phyloP scores from a whole-genome alignment of 2,329 filamentous ascomycete genomes.

The Penicillium sp. region DNA sequence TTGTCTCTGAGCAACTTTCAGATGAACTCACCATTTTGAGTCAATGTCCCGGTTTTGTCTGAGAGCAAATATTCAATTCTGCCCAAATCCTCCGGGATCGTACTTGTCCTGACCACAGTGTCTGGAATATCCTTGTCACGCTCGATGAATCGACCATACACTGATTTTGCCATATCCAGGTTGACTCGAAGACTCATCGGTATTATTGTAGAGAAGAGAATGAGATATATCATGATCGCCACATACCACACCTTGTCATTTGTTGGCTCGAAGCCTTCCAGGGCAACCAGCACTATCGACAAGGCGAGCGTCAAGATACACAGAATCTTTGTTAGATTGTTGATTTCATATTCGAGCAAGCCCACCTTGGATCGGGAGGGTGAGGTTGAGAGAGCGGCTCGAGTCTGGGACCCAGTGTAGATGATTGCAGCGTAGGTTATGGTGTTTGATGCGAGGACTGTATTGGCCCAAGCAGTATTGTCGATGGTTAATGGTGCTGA shows the following conservation, averaged over 20 bases:
- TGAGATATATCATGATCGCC: constrained; percentile 95
- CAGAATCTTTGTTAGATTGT: constrained; percentile 92
- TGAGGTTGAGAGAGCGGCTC: constrained; percentile 88
- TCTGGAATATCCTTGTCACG: constrained; percentile 83
- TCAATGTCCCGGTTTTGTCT: constrained; percentile 97
- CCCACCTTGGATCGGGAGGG: constrained; percentile 91
- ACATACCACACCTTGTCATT: constrained; percentile 73
- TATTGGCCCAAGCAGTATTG: constrained; percentile 98
- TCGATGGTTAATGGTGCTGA: constrained; percentile 83
- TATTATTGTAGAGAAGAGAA: constrained; percentile 98
- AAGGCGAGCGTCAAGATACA: constrained; percentile 83
- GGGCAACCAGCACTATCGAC: constrained; percentile 80
- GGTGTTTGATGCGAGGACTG: constrained; percentile 89
- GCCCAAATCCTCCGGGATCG: constrained; percentile 93
- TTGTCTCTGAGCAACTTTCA: background rate
- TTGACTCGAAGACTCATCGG: constrained; percentile 96
- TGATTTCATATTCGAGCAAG: constrained; percentile 92
- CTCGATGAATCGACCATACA: constrained; percentile 95
- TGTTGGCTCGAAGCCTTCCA: constrained; percentile 70
- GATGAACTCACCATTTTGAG: constrained; percentile 67
- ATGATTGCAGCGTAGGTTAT: constrained; percentile 84
- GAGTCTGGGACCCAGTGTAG: constrained; percentile 91
- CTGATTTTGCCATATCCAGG: constrained; percentile 92
- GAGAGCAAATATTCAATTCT: constrained; percentile 94
- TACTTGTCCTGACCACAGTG: constrained; percentile 91